Evolutionary conservation across 2,329 filamentous ascomycete species (phyloP).

Genomic region (Fusarium illudens): DNA sequence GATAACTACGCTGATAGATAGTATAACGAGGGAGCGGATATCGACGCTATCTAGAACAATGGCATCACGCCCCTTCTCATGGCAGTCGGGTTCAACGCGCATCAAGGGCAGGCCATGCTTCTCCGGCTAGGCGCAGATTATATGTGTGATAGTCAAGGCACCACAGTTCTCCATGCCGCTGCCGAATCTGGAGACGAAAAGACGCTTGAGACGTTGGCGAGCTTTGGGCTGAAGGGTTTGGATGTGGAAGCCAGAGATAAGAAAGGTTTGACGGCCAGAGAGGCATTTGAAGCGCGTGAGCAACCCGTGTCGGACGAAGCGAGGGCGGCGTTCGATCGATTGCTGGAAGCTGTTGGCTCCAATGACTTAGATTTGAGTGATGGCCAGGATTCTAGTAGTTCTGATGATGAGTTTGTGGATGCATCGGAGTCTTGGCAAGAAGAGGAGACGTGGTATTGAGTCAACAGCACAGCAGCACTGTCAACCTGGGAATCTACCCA

Average conservation of each 20-base stretch:
- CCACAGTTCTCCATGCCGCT: neutral
- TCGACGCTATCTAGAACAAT: neutral
- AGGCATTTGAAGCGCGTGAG: neutral
- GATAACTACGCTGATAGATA: too few relatives aligned
- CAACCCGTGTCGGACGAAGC: neutral
- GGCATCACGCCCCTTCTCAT: neutral
- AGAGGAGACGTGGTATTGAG: fast-evolving
- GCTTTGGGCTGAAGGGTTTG: neutral
- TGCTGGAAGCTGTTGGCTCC: neutral
- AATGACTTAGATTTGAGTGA: neutral
- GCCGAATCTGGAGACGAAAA: neutral
- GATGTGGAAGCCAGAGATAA: neutral
- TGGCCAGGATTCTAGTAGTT: neutral
- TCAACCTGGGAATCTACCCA: neutral
- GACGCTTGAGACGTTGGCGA: neutral
- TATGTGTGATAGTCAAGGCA: neutral
- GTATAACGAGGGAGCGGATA: neutral
- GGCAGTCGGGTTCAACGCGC: neutral
- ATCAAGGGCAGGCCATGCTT: neutral
- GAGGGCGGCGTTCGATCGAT: neutral
- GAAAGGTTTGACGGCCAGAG: neutral
- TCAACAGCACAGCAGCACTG: fast-evolving
- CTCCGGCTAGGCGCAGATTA: neutral
- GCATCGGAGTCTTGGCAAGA: neutral
- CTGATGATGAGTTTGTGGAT: neutral